phyloP scores from a whole-genome alignment of 225 moss, liverwort and hornwort species.

The Thuidium tamariscinum region DNA sequence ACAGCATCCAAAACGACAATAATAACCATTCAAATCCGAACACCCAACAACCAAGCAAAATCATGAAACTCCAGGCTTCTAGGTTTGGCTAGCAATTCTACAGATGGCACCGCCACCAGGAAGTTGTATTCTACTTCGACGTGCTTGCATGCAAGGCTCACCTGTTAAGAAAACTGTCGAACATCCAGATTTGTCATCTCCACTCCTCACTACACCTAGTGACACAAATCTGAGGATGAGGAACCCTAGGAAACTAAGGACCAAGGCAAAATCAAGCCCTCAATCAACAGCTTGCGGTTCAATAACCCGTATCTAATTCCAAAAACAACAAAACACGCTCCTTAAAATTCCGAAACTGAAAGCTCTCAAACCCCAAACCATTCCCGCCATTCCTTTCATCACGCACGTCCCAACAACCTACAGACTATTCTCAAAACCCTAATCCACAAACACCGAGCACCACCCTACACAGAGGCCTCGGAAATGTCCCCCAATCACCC shows the following conservation, averaged over 20 bases:
- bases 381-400: neutral
- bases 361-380: neutral
- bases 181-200: constrained; percentile 61
- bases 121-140: constrained; percentile 35
- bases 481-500: neutral
- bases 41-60: neutral
- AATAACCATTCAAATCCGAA: neutral
- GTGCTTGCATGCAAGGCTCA: constrained; percentile 55
- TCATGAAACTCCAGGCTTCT: neutral
- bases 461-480: neutral
- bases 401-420: neutral
- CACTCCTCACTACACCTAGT: constrained; percentile 64
- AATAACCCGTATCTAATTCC: neutral
- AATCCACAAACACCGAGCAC: neutral
- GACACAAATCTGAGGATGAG: neutral
- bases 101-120: neutral
- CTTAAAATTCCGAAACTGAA: neutral
- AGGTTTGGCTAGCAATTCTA: neutral
- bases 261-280: neutral
- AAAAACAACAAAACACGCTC: neutral
- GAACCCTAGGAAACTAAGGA: neutral
- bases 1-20: neutral
- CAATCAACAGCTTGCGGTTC: neutral
- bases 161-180: constrained; percentile 68
- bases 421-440: neutral